These are phyloP conservation scores for Coleophoma cylindrospora DNA, from an alignment of 2,329 filamentous ascomycete species.

Conservation along the genomic window DNA sequence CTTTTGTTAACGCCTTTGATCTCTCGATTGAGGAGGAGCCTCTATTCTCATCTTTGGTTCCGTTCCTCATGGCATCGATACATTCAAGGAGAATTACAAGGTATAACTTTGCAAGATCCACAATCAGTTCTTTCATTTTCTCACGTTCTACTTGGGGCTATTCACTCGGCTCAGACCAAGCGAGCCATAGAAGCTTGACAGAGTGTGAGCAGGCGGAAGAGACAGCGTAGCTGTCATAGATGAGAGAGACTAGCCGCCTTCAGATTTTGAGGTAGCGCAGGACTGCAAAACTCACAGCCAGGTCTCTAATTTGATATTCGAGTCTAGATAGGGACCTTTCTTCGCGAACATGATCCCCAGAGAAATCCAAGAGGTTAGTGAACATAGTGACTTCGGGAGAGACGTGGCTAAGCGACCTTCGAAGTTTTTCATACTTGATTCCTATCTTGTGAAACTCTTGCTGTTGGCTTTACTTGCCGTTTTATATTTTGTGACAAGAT, in stretches of 20 bases:
- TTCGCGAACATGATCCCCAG: no score
- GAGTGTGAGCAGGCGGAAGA: neutral
- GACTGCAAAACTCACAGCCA: neutral
- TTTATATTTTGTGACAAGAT: no score
- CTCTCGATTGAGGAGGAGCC: neutral
- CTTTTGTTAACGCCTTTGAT: neutral
- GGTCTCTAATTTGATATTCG: neutral
- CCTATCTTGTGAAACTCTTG: no score
- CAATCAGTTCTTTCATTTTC: neutral
- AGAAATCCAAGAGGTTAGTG: no score
- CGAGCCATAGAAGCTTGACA: neutral
- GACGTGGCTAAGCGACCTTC: no score
- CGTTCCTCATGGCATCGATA: neutral
- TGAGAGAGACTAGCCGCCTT: neutral
- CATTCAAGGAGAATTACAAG: neutral
- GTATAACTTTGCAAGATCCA: neutral
- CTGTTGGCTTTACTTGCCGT: no score
- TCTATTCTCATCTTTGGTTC: neutral
- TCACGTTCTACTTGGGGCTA: neutral
- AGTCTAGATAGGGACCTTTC: neutral
- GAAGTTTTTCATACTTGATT: no score
- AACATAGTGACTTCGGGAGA: no score
- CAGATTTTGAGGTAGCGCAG: neutral
- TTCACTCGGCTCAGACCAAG: neutral
- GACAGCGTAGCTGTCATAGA: neutral